Evolutionary conservation across 73 alveolate species (phyloP).

Genomic region (Tetrahymena malaccensis): DNA sequence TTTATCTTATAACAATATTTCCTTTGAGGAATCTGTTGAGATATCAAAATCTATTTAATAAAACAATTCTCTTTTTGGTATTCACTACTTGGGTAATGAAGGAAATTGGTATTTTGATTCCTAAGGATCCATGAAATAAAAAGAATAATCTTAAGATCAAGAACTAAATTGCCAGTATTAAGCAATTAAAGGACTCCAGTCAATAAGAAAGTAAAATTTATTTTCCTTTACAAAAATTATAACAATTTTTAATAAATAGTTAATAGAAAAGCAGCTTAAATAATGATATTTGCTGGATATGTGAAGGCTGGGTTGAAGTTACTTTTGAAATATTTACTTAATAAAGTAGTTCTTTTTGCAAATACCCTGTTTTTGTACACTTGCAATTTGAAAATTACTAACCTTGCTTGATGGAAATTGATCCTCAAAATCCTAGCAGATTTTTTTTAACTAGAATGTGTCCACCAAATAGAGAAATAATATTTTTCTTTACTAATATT

Average conservation of each 20-base stretch:
- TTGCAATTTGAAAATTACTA: constrained; percentile 22
- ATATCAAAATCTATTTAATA: neutral
- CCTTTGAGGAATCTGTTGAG: neutral
- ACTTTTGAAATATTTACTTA: constrained; percentile 18
- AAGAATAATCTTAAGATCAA: neutral
- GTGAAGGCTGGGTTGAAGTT: constrained; percentile 41
- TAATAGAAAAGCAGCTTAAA: neutral
- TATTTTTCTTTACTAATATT: constrained; percentile 26
- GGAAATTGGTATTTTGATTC: constrained; percentile 1
- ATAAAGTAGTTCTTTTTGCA: neutral
- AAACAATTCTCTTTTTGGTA: constrained; percentile 6
- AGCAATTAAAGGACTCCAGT: neutral
- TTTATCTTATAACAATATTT: constrained; percentile 20
- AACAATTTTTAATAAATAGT: too few species aligned
- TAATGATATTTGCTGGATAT: constrained; percentile 36
- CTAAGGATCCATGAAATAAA: constrained; percentile 10
- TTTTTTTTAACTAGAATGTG: constrained; percentile 24
- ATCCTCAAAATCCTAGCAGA: neutral
- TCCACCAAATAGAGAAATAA: constrained; percentile 21
- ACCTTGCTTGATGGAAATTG: constrained; percentile 10
- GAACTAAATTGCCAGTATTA: neutral
- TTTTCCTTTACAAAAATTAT: too few species aligned
- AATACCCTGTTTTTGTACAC: constrained; percentile 31
- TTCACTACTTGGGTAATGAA: constrained; percentile 15
- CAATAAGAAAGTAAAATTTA: neutral